A percentile compares a stretch with the other conserved stretches of the same genome.
phyloP scores from a whole-genome alignment of 805 yeast genomes.

The Saccharomycopsis sp. region DNA sequence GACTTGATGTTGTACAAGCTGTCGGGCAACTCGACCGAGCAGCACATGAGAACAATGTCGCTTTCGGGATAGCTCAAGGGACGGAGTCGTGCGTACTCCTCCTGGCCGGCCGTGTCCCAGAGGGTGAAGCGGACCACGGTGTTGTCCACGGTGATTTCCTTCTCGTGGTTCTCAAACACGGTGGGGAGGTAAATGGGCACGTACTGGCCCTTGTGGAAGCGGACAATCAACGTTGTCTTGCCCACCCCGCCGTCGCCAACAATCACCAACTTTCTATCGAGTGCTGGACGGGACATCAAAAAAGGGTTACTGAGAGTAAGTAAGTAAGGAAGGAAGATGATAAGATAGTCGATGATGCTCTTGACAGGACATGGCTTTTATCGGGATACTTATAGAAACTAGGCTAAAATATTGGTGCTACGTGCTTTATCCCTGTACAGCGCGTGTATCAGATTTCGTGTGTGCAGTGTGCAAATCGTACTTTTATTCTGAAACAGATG shows the following conservation, averaged over 20 bases:
- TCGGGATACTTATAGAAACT: too few species aligned
- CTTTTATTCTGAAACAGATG: too few species aligned
- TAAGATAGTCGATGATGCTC: too few species aligned
- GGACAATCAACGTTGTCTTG: constrained; percentile 33
- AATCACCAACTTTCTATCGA: constrained; percentile 29
- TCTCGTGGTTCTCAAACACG: constrained; percentile 40
- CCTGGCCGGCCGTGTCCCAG: constrained; percentile 80
- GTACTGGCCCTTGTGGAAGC: constrained; percentile 32
- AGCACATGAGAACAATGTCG: constrained; percentile 92
- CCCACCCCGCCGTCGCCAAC: constrained; percentile 38
- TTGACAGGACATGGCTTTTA: too few species aligned
- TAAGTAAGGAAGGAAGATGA: too few species aligned
- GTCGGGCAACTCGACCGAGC: constrained; percentile 87
- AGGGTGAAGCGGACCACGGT: constrained; percentile 33
- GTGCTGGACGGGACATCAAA: too few species aligned
- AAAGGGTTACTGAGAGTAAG: too few species aligned
- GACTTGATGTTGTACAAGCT: constrained; percentile 63
- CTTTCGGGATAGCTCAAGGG: constrained; percentile 91
- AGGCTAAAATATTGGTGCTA: too few species aligned
- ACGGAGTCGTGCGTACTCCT: constrained; percentile 90
- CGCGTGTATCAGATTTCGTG: too few species aligned
- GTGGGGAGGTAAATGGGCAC: constrained; percentile 34
- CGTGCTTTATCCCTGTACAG: too few species aligned
- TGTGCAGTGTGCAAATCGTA: too few species aligned
- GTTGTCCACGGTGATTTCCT: constrained; percentile 35